Percentiles rank a stretch among this genome's conserved stretches.
These are phyloP conservation scores for Penicillium sp. DNA, from an alignment of 2,329 filamentous ascomycete genomes.

Conservation along the genomic window DNA sequence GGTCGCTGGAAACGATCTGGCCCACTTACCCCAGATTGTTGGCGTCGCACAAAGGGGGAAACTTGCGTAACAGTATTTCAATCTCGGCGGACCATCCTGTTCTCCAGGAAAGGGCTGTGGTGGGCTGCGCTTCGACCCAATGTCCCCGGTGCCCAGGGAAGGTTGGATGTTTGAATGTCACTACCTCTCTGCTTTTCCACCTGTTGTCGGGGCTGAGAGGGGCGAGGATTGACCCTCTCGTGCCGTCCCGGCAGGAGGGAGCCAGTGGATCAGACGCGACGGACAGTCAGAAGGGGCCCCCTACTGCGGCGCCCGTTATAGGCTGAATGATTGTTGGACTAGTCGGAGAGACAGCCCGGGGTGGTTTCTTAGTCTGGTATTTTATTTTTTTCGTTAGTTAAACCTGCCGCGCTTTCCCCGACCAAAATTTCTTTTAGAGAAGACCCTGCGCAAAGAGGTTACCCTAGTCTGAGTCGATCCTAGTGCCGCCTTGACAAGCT, in stretches of 20 bases:
- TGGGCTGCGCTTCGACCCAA: constrained; percentile 9
- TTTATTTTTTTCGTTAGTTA: not conserved
- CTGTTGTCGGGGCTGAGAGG: not conserved
- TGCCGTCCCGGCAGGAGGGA: not conserved
- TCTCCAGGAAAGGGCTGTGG: not conserved
- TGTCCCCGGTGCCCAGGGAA: not conserved
- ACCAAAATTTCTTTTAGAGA: not conserved
- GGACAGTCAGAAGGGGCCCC: not conserved
- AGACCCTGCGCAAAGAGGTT: not conserved
- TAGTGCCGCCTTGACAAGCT: not conserved
- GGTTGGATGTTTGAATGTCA: not conserved
- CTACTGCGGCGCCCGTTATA: not conserved
- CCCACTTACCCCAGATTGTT: constrained; percentile 33
- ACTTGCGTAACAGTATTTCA: constrained; percentile 19
- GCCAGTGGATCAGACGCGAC: not conserved
- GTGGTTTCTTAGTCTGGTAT: not conserved
- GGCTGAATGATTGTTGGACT: not conserved
- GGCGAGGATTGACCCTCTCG: not conserved
- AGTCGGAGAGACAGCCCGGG: not conserved
- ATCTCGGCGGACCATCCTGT: constrained; percentile 7
- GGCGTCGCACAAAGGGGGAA: constrained; percentile 14
- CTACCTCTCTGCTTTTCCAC: not conserved
- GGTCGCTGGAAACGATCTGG: constrained; percentile 25
- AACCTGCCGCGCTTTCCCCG: constrained; percentile 9
- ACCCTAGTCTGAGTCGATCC: not conserved